A percentile compares a stretch with the other conserved stretches of the same genome.
These are phyloP conservation scores for Xanthoconium separans DNA, from an alignment of 1,284 basidiomycete genomes.

Conservation along the genomic window DNA sequence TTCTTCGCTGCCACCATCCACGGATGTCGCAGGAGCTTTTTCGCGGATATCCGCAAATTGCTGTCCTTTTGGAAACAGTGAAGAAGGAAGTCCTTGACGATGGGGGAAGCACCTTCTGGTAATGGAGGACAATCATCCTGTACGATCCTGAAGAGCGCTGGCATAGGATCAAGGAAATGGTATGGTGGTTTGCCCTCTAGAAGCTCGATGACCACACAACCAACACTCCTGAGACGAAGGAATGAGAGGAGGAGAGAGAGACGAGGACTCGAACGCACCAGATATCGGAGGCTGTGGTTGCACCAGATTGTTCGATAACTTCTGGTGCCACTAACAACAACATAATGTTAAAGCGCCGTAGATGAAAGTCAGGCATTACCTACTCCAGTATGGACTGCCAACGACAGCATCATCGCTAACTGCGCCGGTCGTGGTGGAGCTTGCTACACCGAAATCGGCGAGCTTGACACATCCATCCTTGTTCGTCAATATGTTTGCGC, in stretches of 20 bases:
- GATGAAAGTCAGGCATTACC: constrained; percentile 32
- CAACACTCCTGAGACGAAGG: constrained; percentile 68
- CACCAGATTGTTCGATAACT: constrained; percentile 95
- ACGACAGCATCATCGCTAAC: constrained; percentile 87
- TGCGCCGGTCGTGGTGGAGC: constrained; percentile 67
- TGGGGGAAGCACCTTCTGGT: constrained; percentile 90
- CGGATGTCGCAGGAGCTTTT: constrained; percentile 89
- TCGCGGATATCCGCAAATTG: constrained; percentile 91
- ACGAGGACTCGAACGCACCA: constrained; percentile 55
- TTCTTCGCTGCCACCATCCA: constrained; percentile 92
- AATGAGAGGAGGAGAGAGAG: constrained; percentile 9
- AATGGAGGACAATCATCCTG: constrained; percentile 97
- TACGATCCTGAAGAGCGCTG: constrained; percentile 95
- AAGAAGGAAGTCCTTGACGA: constrained; percentile 94
- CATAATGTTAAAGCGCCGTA: constrained; percentile 17
- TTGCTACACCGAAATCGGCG: constrained; percentile 92
- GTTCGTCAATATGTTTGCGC: constrained; percentile 96
- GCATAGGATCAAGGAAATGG: constrained; percentile 96
- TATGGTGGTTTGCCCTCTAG: constrained; percentile 96
- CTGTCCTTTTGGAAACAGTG: constrained; percentile 99
- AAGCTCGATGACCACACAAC: constrained; percentile 95
- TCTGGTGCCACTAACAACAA: constrained; percentile 84
- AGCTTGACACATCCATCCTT: constrained; percentile 97
- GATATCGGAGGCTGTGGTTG: constrained; percentile 95
- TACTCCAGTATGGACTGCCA: constrained; percentile 97